phyloP scores from a whole-genome alignment of 768 basidiomycete species.

The Dentipellis sp. region DNA sequence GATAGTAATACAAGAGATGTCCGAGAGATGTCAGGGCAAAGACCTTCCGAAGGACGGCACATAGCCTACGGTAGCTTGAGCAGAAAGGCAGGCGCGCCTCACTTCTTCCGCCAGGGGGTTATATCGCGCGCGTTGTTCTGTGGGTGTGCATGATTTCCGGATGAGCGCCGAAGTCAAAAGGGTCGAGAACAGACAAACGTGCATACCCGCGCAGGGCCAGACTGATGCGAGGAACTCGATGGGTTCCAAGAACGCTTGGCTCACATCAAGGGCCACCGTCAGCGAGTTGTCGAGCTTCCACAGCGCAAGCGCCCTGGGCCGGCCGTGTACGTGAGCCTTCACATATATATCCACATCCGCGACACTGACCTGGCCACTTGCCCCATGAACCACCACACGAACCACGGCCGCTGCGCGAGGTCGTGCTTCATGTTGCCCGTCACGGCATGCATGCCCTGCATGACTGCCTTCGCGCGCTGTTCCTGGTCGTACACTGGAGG shows the following conservation, averaged over 20 bases:
- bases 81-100: neutral
- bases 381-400: constrained; percentile 66
- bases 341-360: neutral
- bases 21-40: too few relatives aligned
- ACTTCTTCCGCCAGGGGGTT: neutral
- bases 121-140: constrained; percentile 1
- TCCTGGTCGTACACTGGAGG: constrained; percentile 10
- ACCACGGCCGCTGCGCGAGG: constrained; percentile 50
- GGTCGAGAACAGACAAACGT: neutral
- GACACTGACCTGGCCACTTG: constrained; percentile 43
- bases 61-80: neutral
- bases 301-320: constrained; percentile 37
- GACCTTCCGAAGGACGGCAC: neutral
- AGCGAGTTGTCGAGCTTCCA: constrained; percentile 51
- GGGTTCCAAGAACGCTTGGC: constrained; percentile 45
- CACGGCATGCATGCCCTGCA: constrained; percentile 45
- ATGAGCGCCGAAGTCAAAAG: neutral
- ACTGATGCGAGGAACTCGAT: constrained; percentile 6
- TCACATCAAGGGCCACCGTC: constrained; percentile 49
- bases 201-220: constrained; percentile 10
- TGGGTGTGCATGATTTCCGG: neutral
- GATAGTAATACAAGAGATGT: too few relatives aligned
- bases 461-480: constrained; percentile 42
- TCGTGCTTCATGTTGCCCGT: constrained; percentile 39
- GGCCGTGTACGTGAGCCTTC: constrained; percentile 5